Base-by-base conservation (phyloP, 148 eudicot genomes). In the Simmondsia chinensis region DNA sequence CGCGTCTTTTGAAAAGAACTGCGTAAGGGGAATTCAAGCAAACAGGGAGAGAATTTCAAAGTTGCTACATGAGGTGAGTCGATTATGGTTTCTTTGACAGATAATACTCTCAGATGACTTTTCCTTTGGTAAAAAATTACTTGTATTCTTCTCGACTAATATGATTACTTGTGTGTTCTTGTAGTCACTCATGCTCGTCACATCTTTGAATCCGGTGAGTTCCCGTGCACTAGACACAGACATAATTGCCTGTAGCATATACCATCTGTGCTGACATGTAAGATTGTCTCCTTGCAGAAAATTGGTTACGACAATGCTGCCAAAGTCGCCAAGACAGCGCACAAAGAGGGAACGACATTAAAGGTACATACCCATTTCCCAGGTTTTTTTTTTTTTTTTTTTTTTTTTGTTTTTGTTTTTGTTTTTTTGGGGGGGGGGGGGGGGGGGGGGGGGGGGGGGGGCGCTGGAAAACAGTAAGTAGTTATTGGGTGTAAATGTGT, bases 301-400 rank as follows among this genome's bases (percentile, higher is more conserved):
- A 87, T 87, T 51, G 96, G 96, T n/a, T 87, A 83, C 33, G 96
- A 87, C 76, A 87, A 83, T 36, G 96, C 96, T 56, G 96, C 96
- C 12, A 82, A 84, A 43, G 89, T 80, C 55, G 94, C 96, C 48
- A 87, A 87, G 81, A 83, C 70, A 49, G 96, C 96, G 40, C 96
- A 87, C 75, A 87, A 83, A 71, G 89, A 87, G 48, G 96, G 96
- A 65, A 49, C 67, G 16, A 87, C 89, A 17, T 56, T 87, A 56
- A 83, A 80, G 96, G 94, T 87, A 21, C 35, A 41, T 20, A 45
- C 32, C 21, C 15, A 21, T 38, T n/a, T 22, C 15, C 8, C n/a
- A 14, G 26, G n/a, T 16, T n/a, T 3, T n/a, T 13, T 39, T 25
- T 11, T 46, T 25, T 29, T 16, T 31, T 18, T 13, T 9, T 26